Evolutionary conservation across 2,329 filamentous ascomycete genomes (phyloP).

Genomic region (Botryotinia narcissicola): DNA sequence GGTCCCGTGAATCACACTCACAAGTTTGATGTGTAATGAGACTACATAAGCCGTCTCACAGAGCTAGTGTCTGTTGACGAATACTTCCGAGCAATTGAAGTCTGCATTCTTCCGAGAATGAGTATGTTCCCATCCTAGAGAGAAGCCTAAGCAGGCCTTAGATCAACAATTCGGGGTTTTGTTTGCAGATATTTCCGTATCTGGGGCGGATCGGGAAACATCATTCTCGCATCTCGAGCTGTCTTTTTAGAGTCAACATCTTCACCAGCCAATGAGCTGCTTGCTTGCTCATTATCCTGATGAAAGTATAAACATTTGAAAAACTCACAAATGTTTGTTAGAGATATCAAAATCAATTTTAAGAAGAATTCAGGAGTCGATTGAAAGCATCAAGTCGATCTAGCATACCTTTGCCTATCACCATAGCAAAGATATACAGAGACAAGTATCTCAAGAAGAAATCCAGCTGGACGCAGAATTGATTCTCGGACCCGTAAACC

Average conservation of each 20-base stretch:
- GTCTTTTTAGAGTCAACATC: not conserved
- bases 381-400: not conserved
- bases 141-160: not conserved
- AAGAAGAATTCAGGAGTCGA: no score
- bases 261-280: not conserved
- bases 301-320: not conserved
- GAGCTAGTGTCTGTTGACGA: not conserved
- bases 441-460: no score
- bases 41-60: not conserved
- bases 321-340: rapidly evolving
- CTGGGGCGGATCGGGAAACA: not conserved
- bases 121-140: not conserved
- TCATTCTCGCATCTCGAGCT: not conserved
- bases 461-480: no score
- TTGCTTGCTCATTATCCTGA: not conserved
- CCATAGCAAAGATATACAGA: no score
- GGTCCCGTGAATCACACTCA: not conserved
- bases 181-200: not conserved
- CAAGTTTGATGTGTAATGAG: not conserved
- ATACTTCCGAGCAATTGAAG: not conserved
- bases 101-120: rapidly evolving
- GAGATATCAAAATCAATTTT: no score
- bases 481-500: no score
- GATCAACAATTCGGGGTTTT: not conserved
- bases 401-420: not conserved